A percentile compares a stretch with the other conserved stretches of the same genome.
Conservation (phyloP, 2,329 filamentous ascomycete species). For the Ciborinia camelliae region DNA sequence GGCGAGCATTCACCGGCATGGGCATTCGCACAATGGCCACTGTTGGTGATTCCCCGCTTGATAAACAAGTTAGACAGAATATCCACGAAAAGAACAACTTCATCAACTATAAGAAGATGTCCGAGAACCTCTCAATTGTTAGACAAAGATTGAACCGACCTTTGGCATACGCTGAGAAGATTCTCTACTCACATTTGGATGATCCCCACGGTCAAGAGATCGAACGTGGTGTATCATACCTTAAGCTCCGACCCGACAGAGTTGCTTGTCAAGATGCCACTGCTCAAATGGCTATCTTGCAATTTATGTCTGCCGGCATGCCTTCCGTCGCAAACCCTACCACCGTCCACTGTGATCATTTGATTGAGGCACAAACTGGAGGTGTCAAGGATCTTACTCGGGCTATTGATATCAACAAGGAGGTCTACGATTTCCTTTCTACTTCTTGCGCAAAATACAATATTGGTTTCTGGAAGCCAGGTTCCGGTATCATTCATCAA, state of each 20-base stretch:
- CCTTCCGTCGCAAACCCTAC: slow-evolving; percentile 88
- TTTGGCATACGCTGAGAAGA: slow-evolving; percentile 95
- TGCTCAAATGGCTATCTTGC: slow-evolving; percentile 98
- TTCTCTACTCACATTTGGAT: slow-evolving; percentile 97
- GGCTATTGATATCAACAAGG: slow-evolving; percentile 93
- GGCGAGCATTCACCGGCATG: slow-evolving; percentile 58
- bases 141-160: slow-evolving; percentile 86
- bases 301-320: slow-evolving; percentile 99
- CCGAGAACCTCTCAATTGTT: slow-evolving; percentile 91
- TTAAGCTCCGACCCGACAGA: slow-evolving; percentile 94
- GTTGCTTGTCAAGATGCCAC: slow-evolving; percentile 99
- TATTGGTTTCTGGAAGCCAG: slow-evolving; percentile 99
- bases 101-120: slow-evolving; percentile 99
- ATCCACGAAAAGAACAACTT: slow-evolving; percentile 94
- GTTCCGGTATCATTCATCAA: slow-evolving; percentile 99
- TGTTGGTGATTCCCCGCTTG: slow-evolving; percentile 78
- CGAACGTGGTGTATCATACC: slow-evolving; percentile 90
- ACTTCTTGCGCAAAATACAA: slow-evolving; percentile 97
- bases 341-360: slow-evolving; percentile 97
- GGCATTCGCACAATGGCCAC: slow-evolving; percentile 75
- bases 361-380: slow-evolving; percentile 96
- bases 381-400: slow-evolving; percentile 90
- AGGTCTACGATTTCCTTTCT: slow-evolving; percentile 97
- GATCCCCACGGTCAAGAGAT: slow-evolving; percentile 96
- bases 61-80: slow-evolving; percentile 97